Conservation (phyloP, 2,329 filamentous ascomycete species). For the Calonectria fujianensis region DNA sequence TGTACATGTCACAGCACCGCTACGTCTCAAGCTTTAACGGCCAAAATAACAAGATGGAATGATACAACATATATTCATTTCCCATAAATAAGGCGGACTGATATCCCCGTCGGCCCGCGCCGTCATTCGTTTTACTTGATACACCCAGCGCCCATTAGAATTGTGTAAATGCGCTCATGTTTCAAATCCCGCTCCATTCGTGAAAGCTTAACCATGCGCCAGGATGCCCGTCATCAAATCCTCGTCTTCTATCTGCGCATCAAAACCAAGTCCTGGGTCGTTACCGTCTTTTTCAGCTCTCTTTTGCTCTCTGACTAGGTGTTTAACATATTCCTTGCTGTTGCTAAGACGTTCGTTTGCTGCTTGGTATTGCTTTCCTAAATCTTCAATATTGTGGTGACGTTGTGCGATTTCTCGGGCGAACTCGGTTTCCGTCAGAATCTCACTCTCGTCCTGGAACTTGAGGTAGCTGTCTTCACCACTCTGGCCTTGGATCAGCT, state of each 20-base stretch:
- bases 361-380: slow-evolving; percentile 69
- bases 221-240: slow-evolving; percentile 74
- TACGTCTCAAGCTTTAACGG: background rate
- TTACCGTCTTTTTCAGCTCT: slow-evolving; percentile 66
- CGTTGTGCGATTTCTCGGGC: slow-evolving; percentile 66
- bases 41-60: background rate
- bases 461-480: slow-evolving; percentile 68
- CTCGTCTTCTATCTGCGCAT: slow-evolving; percentile 74
- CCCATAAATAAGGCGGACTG: slow-evolving; percentile 27
- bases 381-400: slow-evolving; percentile 64
- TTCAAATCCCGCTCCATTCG: background rate
- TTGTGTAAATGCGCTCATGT: slow-evolving; percentile 18
- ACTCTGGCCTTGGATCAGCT: slow-evolving; percentile 67
- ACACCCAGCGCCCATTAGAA: slow-evolving; percentile 18
- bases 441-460: slow-evolving; percentile 67
- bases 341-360: slow-evolving; percentile 73
- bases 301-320: slow-evolving; percentile 67
- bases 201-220: slow-evolving; percentile 43
- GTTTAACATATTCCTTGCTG: slow-evolving; percentile 74
- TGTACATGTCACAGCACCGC: background rate
- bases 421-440: slow-evolving; percentile 71
- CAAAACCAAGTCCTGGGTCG: slow-evolving; percentile 63
- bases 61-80: slow-evolving; percentile 39
- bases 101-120: slow-evolving; percentile 16
- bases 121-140: slow-evolving; percentile 16